A percentile compares a stretch with the other conserved stretches of the same genome.
These are phyloP conservation scores for Mimosa bimucronata DNA, from an alignment of 306 rosid species.

Conservation along the genomic window DNA sequence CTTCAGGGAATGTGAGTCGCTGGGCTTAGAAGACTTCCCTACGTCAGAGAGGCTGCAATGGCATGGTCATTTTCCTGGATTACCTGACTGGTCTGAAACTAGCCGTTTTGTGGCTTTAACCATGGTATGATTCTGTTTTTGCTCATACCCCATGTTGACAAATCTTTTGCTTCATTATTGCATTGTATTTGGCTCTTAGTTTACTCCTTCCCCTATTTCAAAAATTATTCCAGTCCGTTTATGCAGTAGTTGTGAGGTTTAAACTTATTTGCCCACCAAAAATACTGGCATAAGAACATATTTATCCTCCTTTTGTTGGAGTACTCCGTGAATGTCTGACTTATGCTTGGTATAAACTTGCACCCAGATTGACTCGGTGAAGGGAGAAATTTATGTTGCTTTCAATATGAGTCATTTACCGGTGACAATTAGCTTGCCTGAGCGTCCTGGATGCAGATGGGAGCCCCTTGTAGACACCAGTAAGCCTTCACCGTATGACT, in stretches of 20 bases:
- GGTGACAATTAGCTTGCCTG: conserved; percentile 65
- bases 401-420: conserved; percentile 89
- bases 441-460: conserved; percentile 85
- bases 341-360: conserved; percentile 35
- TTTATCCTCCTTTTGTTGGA: neutral
- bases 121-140: conserved; percentile 55
- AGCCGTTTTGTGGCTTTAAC: conserved; percentile 94
- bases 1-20: conserved; percentile 89
- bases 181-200: neutral
- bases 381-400: conserved; percentile 82
- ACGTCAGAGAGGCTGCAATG: conserved; percentile 90
- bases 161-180: neutral
- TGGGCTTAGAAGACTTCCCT: conserved; percentile 82
- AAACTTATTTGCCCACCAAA: neutral
- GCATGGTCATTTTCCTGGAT: conserved; percentile 88
- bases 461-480: conserved; percentile 87
- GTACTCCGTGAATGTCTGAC: conserved; percentile 26
- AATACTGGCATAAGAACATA: neutral
- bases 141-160: conserved; percentile 7
- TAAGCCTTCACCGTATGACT: conserved; percentile 78
- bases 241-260: neutral
- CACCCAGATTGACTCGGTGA: conserved; percentile 74
- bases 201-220: too few species aligned
- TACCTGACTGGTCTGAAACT: conserved; percentile 84
- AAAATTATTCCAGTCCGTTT: neutral